Conservation (phyloP, 495 filamentous ascomycete genomes). For the Physcia stellaris region DNA sequence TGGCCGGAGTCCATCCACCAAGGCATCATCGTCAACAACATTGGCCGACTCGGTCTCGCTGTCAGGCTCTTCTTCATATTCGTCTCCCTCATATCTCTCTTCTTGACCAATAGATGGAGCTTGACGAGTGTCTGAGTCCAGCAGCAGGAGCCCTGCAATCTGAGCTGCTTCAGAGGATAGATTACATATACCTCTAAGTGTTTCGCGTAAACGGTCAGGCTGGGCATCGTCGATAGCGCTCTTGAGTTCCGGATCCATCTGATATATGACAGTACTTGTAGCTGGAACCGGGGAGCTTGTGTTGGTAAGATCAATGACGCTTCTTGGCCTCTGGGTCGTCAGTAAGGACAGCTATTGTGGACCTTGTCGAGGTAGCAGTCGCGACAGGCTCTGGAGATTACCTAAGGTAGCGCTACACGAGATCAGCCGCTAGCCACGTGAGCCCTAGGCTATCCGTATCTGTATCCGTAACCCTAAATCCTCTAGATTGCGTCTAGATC, state of each 20-base stretch:
- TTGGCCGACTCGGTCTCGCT: neutral
- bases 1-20: neutral
- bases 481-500: neutral
- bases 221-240: neutral
- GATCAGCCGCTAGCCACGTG: neutral
- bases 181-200: neutral
- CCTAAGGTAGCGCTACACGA: neutral
- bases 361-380: neutral
- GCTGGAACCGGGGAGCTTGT: neutral
- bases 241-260: neutral
- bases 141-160: neutral
- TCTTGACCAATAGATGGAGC: neutral
- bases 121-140: neutral
- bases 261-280: neutral
- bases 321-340: too few relatives aligned
- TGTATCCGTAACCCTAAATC: neutral
- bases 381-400: neutral
- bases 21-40: neutral
- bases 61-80: neutral
- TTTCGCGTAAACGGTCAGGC: slow-evolving; percentile 1
- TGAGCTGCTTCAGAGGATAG: slow-evolving; percentile 1
- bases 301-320: neutral
- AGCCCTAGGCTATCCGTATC: neutral
- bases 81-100: slow-evolving; percentile 1
- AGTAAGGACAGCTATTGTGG: too few relatives aligned